Percentiles rank a stretch among this genome's conserved stretches.
These are phyloP conservation scores for Fallopia convolvulus DNA, from an alignment of 148 eudicot species.

Conservation along the genomic window DNA sequence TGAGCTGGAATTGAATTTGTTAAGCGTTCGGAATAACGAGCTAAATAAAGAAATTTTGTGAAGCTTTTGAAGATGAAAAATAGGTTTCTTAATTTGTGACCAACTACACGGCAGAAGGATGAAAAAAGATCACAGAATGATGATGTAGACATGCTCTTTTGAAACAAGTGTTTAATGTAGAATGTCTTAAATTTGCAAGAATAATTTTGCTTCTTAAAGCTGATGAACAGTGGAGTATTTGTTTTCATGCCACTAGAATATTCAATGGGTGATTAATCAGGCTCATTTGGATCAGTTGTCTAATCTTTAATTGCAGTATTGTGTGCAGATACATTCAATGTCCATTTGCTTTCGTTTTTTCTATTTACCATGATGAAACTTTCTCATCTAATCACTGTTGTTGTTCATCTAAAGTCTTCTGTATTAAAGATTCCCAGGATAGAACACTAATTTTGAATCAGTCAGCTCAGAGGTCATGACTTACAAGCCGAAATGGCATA, in stretches of 20 bases:
- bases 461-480: background rate
- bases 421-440: background rate
- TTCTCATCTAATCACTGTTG: background rate
- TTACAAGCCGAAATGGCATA: background rate
- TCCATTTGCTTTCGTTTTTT: background rate
- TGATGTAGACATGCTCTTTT: background rate
- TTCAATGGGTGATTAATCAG: background rate
- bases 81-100: background rate
- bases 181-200: background rate
- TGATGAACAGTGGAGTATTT: background rate
- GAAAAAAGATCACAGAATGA: background rate
- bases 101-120: background rate
- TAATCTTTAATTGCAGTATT: background rate
- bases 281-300: background rate
- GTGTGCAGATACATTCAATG: background rate
- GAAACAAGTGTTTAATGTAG: background rate
- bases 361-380: background rate
- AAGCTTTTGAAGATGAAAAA: too few species aligned
- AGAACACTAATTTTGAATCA: constrained; percentile 4
- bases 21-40: too few species aligned
- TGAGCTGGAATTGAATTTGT: too few species aligned
- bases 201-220: background rate
- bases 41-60: too few species aligned
- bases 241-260: background rate
- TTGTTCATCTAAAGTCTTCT: background rate